Conservation (phyloP, 2,329 filamentous ascomycete genomes). For the Dothistroma pini region DNA sequence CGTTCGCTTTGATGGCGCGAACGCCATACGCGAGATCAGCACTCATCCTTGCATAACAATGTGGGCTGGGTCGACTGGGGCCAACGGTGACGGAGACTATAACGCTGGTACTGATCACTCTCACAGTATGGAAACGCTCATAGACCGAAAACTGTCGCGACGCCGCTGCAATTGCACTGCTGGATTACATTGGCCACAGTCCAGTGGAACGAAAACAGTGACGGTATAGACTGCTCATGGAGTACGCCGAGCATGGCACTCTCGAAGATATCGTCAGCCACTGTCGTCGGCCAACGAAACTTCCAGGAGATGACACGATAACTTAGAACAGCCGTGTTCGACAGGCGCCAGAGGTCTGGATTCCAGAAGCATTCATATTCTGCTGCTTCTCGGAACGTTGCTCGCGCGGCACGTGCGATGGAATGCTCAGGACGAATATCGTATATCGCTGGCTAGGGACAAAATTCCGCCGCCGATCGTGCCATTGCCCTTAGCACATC, state of each 20-base stretch:
- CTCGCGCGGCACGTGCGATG: not conserved
- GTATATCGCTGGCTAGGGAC: not conserved
- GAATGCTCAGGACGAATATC: not conserved
- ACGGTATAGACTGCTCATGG: not conserved
- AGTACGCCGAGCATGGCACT: not conserved
- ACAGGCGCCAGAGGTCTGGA: not conserved
- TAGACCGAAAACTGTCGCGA: not conserved
- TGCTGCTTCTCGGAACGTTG: not conserved
- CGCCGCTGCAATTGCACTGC: not conserved
- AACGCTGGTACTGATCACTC: not conserved
- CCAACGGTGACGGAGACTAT: not conserved
- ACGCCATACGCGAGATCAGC: not conserved
- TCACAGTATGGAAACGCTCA: not conserved
- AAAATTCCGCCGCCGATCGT: not conserved
- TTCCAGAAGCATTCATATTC: not conserved
- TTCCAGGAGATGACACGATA: no score
- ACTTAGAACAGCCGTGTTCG: no score
- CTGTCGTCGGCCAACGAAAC: not conserved
- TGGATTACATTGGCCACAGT: not conserved
- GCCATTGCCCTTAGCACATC: not conserved
- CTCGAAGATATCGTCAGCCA: not conserved
- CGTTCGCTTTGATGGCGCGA: not conserved
- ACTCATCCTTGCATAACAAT: no score
- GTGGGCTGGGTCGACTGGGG: not conserved
- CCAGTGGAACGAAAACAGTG: not conserved